phyloP scores from a whole-genome alignment of 2,329 filamentous ascomycete species.

The Diaporthe destruens region DNA sequence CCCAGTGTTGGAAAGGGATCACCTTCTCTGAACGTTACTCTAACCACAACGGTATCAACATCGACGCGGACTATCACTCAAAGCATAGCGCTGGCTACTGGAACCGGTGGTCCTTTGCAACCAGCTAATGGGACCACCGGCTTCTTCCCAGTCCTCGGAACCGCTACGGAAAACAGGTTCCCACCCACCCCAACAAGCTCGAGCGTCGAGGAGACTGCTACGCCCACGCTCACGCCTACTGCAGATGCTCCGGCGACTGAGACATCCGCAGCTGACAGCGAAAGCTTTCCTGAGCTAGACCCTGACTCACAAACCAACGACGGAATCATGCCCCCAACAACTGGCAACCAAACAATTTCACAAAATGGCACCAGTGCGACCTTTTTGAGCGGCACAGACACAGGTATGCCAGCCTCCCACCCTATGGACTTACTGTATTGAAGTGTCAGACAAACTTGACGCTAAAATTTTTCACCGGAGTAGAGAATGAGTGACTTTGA shows the following conservation, averaged over 20 bases:
- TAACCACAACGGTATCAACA: background rate
- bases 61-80: conserved; percentile 4
- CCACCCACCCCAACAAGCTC: background rate
- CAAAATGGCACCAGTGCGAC: background rate
- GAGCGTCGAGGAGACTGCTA: background rate
- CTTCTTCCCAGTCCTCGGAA: conserved; percentile 12
- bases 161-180: background rate
- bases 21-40: background rate
- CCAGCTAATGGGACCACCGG: conserved; percentile 9
- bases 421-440: background rate
- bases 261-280: background rate
- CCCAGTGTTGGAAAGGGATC: background rate
- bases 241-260: background rate
- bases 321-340: background rate
- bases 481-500: background rate
- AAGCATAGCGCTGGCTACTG: conserved; percentile 12
- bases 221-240: background rate
- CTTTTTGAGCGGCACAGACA: background rate
- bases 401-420: background rate
- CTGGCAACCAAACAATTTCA: background rate
- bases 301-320: background rate
- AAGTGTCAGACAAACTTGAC: too few species aligned
- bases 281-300: background rate
- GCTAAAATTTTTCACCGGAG: background rate
- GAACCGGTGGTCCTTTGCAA: background rate